phyloP scores from a whole-genome alignment of 805 yeast genomes.

The Brettanomyces bruxellensis region DNA sequence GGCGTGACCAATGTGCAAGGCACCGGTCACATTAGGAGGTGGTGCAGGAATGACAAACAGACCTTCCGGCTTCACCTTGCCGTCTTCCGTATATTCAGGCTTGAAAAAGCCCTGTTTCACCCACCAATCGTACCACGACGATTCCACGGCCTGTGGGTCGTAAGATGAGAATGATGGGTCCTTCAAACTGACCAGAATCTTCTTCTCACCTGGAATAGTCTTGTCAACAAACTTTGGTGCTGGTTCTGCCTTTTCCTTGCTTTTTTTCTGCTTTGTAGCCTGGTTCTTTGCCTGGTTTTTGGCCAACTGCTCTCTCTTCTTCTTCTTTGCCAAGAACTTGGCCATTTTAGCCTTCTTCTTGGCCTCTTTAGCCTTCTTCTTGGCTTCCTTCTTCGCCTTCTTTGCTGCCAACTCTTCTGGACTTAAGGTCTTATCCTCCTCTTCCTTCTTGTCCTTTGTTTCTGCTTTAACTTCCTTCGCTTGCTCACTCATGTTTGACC shows the following conservation, averaged over 20 bases:
- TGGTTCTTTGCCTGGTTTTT: constrained; percentile 33
- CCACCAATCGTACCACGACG: constrained; percentile 99
- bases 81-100: constrained; percentile 74
- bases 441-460: constrained; percentile 8
- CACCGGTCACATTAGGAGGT: constrained; percentile 98
- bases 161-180: constrained; percentile 93
- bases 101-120: constrained; percentile 75
- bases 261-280: constrained; percentile 40
- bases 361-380: constrained; percentile 65
- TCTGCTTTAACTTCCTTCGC: constrained; percentile 8
- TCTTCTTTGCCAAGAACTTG: constrained; percentile 68
- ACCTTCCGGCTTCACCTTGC: constrained; percentile 74
- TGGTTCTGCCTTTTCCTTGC: constrained; percentile 58
- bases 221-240: constrained; percentile 84
- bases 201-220: constrained; percentile 87
- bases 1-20: constrained; percentile 97
- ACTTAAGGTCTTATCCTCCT: constrained; percentile 11
- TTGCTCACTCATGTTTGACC: not conserved
- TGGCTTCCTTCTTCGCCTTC: constrained; percentile 25
- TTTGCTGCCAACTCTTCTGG: constrained; percentile 50
- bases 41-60: constrained; percentile 92
- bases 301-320: constrained; percentile 58
- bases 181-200: constrained; percentile 74
- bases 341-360: constrained; percentile 48
- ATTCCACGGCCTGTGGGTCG: constrained; percentile 85